Evolutionary conservation across 169 alveolate species (phyloP), one percentile per base, ranked within the genome.

Genomic region (Eimeria sp.): DNA sequence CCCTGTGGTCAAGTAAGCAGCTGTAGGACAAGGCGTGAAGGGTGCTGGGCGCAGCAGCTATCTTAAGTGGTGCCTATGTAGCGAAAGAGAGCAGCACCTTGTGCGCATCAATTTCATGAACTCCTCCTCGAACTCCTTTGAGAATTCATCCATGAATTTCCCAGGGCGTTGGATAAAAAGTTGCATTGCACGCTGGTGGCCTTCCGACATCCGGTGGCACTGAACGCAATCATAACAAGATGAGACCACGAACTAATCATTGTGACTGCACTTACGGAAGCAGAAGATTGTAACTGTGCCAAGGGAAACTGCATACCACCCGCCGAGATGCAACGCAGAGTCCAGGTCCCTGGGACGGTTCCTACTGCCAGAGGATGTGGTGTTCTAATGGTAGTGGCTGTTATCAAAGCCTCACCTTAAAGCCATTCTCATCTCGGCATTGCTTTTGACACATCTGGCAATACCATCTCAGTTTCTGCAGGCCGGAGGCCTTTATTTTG

Each of bases 371-470:
- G 58, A 18, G 30, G 25, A 54, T 49, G 30, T 34, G 82, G 27
- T 78, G 67, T 5, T 49, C 47, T 22, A 22, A 40, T 27, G 70
- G 51, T 25, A 9, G 57, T 67, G 30, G 73, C 25, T 40, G 16
- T 65, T 4, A 47, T 27, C 10, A 34, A 16, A 30, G 72, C 51
- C 92, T 5, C 57, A 98, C 98, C 97, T 98, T 99, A 97, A 98
- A 99, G 9, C 99, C 99, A 90, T 99, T 99, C 94, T 98, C 99
- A 91, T 99, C 99, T 45, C 99, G 97, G 97, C 99, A 99, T 87
- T 98, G 99, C 96, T 99, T 98, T 96, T 99, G 99, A 91, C 99
- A 98, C 99, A 99, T 98, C 96, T 99, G 99, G 97, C 99, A 99
- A 95, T 99, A 99, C 99, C 99, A 99, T 73, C 98, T 98, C 63